These are phyloP conservation scores for Dioscorea zingiberensis DNA, from an alignment of 106 monocot species.

Conservation along the genomic window DNA sequence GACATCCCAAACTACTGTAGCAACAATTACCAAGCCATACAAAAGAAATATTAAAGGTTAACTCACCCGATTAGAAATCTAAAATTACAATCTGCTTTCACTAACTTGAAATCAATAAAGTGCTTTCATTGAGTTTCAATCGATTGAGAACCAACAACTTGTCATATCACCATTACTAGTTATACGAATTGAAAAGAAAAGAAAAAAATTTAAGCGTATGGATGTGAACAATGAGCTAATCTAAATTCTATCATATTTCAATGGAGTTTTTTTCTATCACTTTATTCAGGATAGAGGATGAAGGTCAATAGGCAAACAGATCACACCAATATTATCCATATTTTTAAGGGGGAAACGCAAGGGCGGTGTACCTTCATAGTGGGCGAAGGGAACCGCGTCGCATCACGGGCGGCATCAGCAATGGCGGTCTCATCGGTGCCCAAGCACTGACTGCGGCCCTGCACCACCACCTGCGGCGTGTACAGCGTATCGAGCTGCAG, in stretches of 20 bases:
- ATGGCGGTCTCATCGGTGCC: conserved; percentile 63
- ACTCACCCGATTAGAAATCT: too few relatives aligned
- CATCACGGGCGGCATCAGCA: conserved; percentile 36
- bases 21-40: too few relatives aligned
- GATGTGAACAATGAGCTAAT: neutral
- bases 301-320: neutral
- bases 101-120: too few relatives aligned
- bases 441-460: conserved; percentile 58
- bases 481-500: conserved; percentile 73
- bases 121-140: too few relatives aligned
- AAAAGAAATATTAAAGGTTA: too few relatives aligned
- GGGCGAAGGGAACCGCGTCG: conserved; percentile 52
- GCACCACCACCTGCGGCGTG: conserved; percentile 82
- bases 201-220: too few relatives aligned
- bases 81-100: too few relatives aligned
- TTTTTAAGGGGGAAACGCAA: neutral
- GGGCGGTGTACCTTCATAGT: conserved; percentile 46
- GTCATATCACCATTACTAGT: too few relatives aligned
- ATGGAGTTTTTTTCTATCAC: neutral
- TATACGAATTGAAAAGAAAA: too few relatives aligned
- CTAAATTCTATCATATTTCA: neutral
- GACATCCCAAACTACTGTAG: too few relatives aligned
- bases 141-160: too few relatives aligned
- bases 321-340: too few relatives aligned
- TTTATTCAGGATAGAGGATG: neutral